Evolutionary conservation across 2,329 filamentous ascomycete species (phyloP), one percentile per base, ranked within the genome.

Genomic region (Ceratocystis papillata): DNA sequence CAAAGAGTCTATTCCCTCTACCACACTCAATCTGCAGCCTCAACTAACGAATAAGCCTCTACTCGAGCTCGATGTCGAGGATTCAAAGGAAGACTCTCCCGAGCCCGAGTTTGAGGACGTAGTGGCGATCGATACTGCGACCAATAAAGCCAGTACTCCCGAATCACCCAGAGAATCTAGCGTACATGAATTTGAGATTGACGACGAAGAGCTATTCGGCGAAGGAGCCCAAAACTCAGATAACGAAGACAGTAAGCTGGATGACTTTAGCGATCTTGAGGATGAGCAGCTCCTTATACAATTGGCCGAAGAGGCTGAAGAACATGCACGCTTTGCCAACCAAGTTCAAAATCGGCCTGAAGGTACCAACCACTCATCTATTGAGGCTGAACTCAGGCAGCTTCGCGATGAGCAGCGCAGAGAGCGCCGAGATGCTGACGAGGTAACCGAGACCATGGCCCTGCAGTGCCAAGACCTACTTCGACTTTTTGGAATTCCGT

Each of bases 361-460:
- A 20, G 77, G 79, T 3, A 84, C 92, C 70, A 90, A 87, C 70
- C 83, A 84, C 41, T 83, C 87, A 57, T 86, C 92, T 59, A 97
- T 96, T 73, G 93, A 99, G 71, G 81, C 82, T 67, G 93, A 99
- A 73, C 81, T 99, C 12, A 89, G 88, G 70, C 87, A 91, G 63
- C 80, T 99, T 2, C 89, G 94, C 33, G 87, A 79, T n/a, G 94
- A 99, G 73, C 94, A 99, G 73, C 96, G 95, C 76, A 96, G 96
- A 73, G 94, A 99, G 72, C 87, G 91, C 0, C 84, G 94, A 72
- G 94, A 99, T 73, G 93, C 95, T 0, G 95, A 99, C 72, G 94
- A 99, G 75, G 93, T 99, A 3, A 96, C 92, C 0, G 89, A 96
- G 70, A 87, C 93, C 70, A 99, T 99, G 94, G 86, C 97, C 50